phyloP scores from a whole-genome alignment of 2,329 filamentous ascomycete genomes.

The Nemania serpens region DNA sequence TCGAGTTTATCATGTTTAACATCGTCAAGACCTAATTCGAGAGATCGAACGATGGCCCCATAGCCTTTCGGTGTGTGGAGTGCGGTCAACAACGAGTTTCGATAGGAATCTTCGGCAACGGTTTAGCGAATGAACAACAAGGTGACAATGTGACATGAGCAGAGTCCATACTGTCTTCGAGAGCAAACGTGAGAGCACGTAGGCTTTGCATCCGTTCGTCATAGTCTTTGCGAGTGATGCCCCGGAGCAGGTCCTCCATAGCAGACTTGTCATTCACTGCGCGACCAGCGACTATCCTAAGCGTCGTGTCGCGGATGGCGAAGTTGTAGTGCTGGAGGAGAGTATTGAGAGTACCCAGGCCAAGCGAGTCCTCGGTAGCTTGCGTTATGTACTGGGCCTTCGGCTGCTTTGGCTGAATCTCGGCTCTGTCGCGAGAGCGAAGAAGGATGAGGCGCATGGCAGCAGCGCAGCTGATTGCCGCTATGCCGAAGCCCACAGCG shows the following conservation, averaged over 20 bases:
- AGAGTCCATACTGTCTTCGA: conserved; percentile 49
- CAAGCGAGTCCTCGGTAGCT: conserved; percentile 73
- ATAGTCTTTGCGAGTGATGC: conserved; percentile 63
- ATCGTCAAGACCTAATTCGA: conserved; percentile 60
- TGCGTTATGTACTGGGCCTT: conserved; percentile 76
- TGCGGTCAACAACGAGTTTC: conserved; percentile 48
- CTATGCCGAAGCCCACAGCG: conserved; percentile 58
- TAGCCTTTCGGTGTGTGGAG: conserved; percentile 58
- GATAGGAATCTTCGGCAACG: conserved; percentile 35
- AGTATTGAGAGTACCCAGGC: conserved; percentile 67
- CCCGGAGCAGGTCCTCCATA: conserved; percentile 57
- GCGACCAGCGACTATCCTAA: conserved; percentile 60
- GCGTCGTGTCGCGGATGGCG: conserved; percentile 71
- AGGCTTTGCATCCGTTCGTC: conserved; percentile 62
- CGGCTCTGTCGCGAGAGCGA: conserved; percentile 65
- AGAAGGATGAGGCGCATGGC: conserved; percentile 63
- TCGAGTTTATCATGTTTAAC: conserved; percentile 56
- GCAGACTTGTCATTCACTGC: conserved; percentile 62
- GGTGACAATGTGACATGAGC: not conserved
- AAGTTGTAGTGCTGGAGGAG: conserved; percentile 73
- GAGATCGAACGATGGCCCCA: conserved; percentile 62
- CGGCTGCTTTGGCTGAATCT: conserved; percentile 66
- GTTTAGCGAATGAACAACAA: conserved; percentile 10
- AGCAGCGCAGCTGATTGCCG: conserved; percentile 62
- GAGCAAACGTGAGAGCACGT: conserved; percentile 60